Percentiles rank a stretch among this genome's conserved stretches.
Conservation (phyloP, 2,329 filamentous ascomycete species). For the Salinomyces thailandicus region DNA sequence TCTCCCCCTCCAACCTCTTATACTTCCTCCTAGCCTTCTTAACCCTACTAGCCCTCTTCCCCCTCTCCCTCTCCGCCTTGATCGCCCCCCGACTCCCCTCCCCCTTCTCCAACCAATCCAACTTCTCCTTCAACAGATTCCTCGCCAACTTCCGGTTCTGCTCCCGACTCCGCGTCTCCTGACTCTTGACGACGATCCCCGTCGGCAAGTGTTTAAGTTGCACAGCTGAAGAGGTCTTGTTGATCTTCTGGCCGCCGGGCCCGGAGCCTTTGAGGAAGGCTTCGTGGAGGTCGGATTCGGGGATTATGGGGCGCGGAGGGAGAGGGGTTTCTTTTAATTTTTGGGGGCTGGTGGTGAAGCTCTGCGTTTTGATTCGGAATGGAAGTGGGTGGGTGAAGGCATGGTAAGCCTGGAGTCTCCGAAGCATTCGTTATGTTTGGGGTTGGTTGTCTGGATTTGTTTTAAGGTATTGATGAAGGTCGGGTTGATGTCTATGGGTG, state of each 20-base stretch:
- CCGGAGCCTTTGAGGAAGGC: conserved; percentile 83
- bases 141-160: conserved; percentile 84
- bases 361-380: no score
- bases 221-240: conserved; percentile 93
- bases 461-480: no score
- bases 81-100: conserved; percentile 55
- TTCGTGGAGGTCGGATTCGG: conserved; percentile 71
- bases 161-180: conserved; percentile 74
- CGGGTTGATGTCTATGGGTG: no score
- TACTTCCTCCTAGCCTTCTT: conserved; percentile 85
- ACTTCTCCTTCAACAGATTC: conserved; percentile 60
- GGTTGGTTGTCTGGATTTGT: no score
- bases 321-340: conserved; percentile 45
- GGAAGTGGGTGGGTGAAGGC: no score
- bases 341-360: conserved; percentile 1
- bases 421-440: no score
- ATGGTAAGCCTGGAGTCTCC: no score
- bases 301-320: conserved; percentile 64
- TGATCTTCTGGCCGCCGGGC: conserved; percentile 94
- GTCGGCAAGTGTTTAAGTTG: conserved; percentile 86
- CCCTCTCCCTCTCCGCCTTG: conserved; percentile 52
- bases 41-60: conserved; percentile 61
- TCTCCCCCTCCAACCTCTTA: conserved; percentile 46
- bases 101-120: conserved; percentile 68
- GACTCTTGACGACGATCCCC: conserved; percentile 86